phyloP scores from a whole-genome alignment of 495 filamentous ascomycete genomes.

The Penicillium samsonianum region DNA sequence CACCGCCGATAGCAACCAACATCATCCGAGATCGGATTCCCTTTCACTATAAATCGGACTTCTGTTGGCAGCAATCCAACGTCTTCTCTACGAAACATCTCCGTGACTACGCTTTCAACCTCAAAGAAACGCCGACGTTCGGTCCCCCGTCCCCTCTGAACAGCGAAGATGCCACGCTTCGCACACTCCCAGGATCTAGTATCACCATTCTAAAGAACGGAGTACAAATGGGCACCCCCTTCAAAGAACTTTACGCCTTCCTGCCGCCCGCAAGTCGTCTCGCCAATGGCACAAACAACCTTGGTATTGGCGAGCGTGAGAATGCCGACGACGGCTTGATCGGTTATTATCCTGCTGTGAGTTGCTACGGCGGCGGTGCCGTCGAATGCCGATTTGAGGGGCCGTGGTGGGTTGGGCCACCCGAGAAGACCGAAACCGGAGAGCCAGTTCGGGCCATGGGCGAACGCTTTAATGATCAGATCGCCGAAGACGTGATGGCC shows the following conservation, averaged over 20 bases:
- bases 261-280: slow-evolving; percentile 82
- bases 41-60: slow-evolving; percentile 87
- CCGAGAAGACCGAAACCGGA: slow-evolving; percentile 38
- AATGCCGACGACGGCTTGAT: slow-evolving; percentile 88
- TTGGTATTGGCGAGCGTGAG: slow-evolving; percentile 76
- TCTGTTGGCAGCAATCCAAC: slow-evolving; percentile 94
- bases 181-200: slow-evolving; percentile 81
- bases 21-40: slow-evolving; percentile 93
- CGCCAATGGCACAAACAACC: slow-evolving; percentile 55
- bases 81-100: slow-evolving; percentile 86
- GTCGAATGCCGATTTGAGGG: slow-evolving; percentile 90
- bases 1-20: slow-evolving; percentile 52
- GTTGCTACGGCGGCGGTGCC: slow-evolving; percentile 86
- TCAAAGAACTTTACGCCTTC: slow-evolving; percentile 86
- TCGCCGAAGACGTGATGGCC: slow-evolving; percentile 90
- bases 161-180: slow-evolving; percentile 67
- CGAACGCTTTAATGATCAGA: slow-evolving; percentile 89
- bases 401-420: slow-evolving; percentile 84
- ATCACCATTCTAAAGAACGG: slow-evolving; percentile 95
- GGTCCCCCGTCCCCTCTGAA: slow-evolving; percentile 61
- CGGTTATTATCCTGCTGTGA: slow-evolving; percentile 93
- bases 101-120: slow-evolving; percentile 63
- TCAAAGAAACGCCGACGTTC: slow-evolving; percentile 49
- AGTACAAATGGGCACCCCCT: slow-evolving; percentile 78
- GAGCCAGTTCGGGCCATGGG: slow-evolving; percentile 58